phyloP scores from a whole-genome alignment of 768 basidiomycete species.

The Kwoniella dendrophila region DNA sequence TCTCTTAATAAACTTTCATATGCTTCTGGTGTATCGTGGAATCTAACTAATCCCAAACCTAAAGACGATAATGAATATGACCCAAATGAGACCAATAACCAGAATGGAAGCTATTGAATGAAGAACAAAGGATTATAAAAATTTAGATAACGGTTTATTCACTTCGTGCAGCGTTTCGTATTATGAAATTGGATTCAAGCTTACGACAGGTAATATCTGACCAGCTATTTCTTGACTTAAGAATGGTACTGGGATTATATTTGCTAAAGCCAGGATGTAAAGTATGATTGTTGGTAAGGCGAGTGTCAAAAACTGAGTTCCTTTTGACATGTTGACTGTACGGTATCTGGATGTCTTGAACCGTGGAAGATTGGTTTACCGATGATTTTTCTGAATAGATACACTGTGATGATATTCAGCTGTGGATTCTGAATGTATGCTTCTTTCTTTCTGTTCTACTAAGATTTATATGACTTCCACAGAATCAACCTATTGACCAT shows the following conservation, averaged over 20 bases:
- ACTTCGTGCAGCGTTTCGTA: not conserved
- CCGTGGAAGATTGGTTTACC: no score
- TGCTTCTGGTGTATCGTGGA: conserved; percentile 77
- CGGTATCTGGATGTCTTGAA: no score
- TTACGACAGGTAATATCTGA: conserved; percentile 66
- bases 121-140: not conserved
- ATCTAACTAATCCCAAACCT: conserved; percentile 72
- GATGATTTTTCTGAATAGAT: no score
- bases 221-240: conserved; percentile 58
- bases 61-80: conserved; percentile 77
- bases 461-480: no score
- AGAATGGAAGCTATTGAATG: conserved; percentile 71
- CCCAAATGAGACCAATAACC: conserved; percentile 76
- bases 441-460: no score
- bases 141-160: not conserved
- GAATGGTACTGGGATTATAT: conserved; percentile 62
- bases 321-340: conserved; percentile 63
- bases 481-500: no score
- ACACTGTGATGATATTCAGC: no score
- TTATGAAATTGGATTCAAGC: conserved; percentile 41
- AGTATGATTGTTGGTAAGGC: conserved; percentile 59
- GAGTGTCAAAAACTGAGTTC: conserved; percentile 62
- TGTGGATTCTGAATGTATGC: no score
- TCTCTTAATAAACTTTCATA: conserved; percentile 71
- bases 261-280: conserved; percentile 66